Conservation (phyloP, 1,139 yeast genomes). For the Meyerozyma guilliermondii region DNA sequence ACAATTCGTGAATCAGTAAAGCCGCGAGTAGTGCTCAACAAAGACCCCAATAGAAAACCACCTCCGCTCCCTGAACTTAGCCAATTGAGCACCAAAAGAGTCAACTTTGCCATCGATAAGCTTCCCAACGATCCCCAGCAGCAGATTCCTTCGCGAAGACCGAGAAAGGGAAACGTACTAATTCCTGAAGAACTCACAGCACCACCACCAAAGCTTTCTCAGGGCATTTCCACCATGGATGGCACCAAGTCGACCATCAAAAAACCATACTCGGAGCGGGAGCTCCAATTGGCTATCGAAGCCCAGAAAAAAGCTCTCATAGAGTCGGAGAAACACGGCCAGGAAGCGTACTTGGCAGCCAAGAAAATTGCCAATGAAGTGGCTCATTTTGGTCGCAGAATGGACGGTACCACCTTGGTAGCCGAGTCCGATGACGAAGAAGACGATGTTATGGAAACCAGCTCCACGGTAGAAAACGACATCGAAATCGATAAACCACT, state of each 20-base stretch:
- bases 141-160: conserved; percentile 86
- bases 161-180: conserved; percentile 73
- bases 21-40: conserved; percentile 38
- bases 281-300: conserved; percentile 51
- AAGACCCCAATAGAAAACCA: conserved; percentile 34
- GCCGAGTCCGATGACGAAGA: conserved; percentile 13
- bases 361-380: conserved; percentile 65
- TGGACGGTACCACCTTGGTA: conserved; percentile 13
- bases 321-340: conserved; percentile 68
- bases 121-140: conserved; percentile 84
- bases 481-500: conserved; percentile 52
- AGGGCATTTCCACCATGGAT: conserved; percentile 52
- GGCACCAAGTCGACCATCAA: conserved; percentile 16
- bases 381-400: conserved; percentile 27
- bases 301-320: conserved; percentile 48
- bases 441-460: conserved; percentile 17
- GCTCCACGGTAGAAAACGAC: conserved; percentile 12
- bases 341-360: conserved; percentile 71
- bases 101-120: conserved; percentile 69
- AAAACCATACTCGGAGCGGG: conserved; percentile 43
- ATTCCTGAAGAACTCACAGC: conserved; percentile 68
- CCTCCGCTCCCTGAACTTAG: conserved; percentile 36
- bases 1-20: neutral
- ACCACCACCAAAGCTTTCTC: conserved; percentile 57
- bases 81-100: conserved; percentile 47